Percentiles rank a stretch among this genome's conserved stretches.
phyloP scores from a whole-genome alignment of 768 basidiomycete genomes.

The Lepiota brunneoincarnata region DNA sequence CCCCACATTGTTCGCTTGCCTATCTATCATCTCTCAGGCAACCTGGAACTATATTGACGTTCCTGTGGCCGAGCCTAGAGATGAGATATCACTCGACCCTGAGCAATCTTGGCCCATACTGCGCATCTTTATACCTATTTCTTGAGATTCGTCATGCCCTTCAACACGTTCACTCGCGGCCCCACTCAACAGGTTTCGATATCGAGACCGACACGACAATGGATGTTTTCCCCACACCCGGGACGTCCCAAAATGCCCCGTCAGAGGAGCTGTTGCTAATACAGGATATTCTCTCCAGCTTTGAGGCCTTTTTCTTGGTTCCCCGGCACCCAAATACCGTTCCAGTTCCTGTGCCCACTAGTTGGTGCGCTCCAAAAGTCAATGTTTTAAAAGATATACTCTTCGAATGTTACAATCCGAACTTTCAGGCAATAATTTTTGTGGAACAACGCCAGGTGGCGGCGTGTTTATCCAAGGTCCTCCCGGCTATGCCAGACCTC shows the following conservation, averaged over 20 bases:
- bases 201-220: constrained; percentile 18
- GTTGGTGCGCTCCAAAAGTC: constrained; percentile 77
- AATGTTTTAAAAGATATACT: constrained; percentile 60
- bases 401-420: constrained; percentile 44
- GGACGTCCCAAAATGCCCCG: constrained; percentile 20
- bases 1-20: constrained; percentile 36
- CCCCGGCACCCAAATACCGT: constrained; percentile 25
- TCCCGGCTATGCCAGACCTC: constrained; percentile 59
- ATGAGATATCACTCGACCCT: constrained; percentile 61
- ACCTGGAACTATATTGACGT: constrained; percentile 57
- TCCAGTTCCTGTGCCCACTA: constrained; percentile 42
- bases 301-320: constrained; percentile 46
- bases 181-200: background rate
- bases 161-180: constrained; percentile 7
- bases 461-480: constrained; percentile 59
- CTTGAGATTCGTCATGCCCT: constrained; percentile 55
- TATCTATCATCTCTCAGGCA: constrained; percentile 30
- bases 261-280: constrained; percentile 35
- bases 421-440: constrained; percentile 83
- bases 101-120: constrained; percentile 67
- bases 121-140: constrained; percentile 71
- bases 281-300: constrained; percentile 40
- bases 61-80: constrained; percentile 57
- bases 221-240: constrained; percentile 12
- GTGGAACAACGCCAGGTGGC: constrained; percentile 85